Conservation (phyloP, 2,329 filamentous ascomycete genomes). For the Stachybotrys elegans region DNA sequence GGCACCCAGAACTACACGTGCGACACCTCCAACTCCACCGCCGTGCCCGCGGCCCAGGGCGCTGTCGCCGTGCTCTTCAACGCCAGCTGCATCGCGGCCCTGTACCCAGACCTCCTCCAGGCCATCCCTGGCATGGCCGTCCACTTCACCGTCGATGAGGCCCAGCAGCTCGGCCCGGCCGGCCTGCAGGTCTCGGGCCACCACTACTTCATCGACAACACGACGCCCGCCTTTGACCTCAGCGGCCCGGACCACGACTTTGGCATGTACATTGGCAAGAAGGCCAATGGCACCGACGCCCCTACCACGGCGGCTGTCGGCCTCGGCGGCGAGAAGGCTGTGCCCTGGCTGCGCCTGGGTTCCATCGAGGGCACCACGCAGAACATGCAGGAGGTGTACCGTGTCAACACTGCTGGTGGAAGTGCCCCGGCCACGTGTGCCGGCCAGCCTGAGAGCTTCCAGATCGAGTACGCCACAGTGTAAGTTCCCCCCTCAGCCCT, state of each 20-base stretch:
- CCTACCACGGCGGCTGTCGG: slow-evolving; percentile 58
- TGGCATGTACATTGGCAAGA: slow-evolving; percentile 57
- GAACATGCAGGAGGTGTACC: slow-evolving; percentile 70
- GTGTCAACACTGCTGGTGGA: slow-evolving; percentile 79
- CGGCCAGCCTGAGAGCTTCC: slow-evolving; percentile 57
- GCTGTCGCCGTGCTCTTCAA: slow-evolving; percentile 86
- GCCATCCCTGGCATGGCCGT: slow-evolving; percentile 64
- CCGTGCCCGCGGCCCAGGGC: slow-evolving; percentile 60
- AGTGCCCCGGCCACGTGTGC: slow-evolving; percentile 68
- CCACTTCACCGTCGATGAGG: slow-evolving; percentile 51
- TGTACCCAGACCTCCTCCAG: slow-evolving; percentile 61
- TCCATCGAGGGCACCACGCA: slow-evolving; percentile 49
- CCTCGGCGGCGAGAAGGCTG: slow-evolving; percentile 59
- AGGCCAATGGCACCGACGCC: slow-evolving; percentile 56
- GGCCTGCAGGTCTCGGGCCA: slow-evolving; percentile 64
- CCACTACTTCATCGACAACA: slow-evolving; percentile 72
- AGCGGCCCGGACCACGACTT: slow-evolving; percentile 49
- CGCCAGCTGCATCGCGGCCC: slow-evolving; percentile 70
- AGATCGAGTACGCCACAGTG: slow-evolving; percentile 77
- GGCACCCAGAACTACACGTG: slow-evolving; percentile 96
- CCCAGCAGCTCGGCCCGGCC: slow-evolving; percentile 45
- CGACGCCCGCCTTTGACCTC: slow-evolving; percentile 77
- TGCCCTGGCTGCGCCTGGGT: slow-evolving; percentile 75
- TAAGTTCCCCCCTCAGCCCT: slow-evolving; percentile 51
- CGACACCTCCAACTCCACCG: slow-evolving; percentile 51